Evolutionary conservation across 768 basidiomycete genomes (phyloP), one percentile per base, ranked within the genome.

Genomic region (Podaxis sp.): DNA sequence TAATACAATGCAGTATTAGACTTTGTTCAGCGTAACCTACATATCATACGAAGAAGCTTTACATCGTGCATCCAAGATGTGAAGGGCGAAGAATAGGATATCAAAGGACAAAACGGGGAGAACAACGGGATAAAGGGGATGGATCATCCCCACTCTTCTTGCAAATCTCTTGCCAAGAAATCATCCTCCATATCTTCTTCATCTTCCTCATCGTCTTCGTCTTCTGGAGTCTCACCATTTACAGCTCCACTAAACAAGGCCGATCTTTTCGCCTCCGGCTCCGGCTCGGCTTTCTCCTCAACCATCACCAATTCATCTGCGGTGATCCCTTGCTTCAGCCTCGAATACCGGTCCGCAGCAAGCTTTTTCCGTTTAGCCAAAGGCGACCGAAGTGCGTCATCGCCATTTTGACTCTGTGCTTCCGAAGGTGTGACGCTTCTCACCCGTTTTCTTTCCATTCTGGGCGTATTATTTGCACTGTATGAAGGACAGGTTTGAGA

Each of bases 341-440:
- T 82, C 16, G 90, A 91, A 58, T 79, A 74, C 44, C 90, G 82
- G 44, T 85, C 86, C 11, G 85, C 79, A 5, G 81, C 83, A 40
- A 92, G 65, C 73, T 87, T 91, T 77, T 90, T 91, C 71, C 91
- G 84, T 73, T 93, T 94, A 18, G 89, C 84, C 44, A 90, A 77
- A 1, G 90, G 90, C 2, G 90, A 91, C 14, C 85, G 79, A 23
- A 86, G 72, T 11, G 68, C 64, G 66, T 84, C 81, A 37, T 79
- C 71, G 14, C 74, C 73, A 16, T 64, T 67, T 50, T 59, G 57
- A 6, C 53, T 28, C 25, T 54, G 72, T 70, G 14, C 70, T 23
- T 87, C 85, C 4, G 86, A 87, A 0, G 91, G 89, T 3, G 91
- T 92, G 21, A 82, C 68, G 67, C 89, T 91, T 38, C 90, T 81